phyloP scores from a whole-genome alignment of 2,329 filamentous ascomycete species.

The Epichloe festucae region DNA sequence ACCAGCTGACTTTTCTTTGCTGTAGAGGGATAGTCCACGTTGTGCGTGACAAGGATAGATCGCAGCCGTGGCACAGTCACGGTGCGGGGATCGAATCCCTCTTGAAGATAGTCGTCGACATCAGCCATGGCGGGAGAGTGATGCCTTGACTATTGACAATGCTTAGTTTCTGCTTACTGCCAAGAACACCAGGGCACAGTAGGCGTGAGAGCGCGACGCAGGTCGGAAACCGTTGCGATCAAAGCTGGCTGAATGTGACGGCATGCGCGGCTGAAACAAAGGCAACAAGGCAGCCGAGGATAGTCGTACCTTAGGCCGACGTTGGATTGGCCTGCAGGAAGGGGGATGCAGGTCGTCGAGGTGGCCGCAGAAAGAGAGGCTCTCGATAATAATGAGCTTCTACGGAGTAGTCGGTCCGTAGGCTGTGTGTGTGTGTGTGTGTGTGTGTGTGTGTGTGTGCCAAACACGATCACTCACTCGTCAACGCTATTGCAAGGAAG shows the following conservation, averaged over 20 bases:
- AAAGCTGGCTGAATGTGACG: background rate
- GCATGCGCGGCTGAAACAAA: constrained; percentile 4
- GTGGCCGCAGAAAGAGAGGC: constrained; percentile 4
- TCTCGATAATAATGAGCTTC: background rate
- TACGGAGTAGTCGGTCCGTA: too few relatives aligned
- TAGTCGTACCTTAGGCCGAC: background rate
- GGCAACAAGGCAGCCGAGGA: constrained; percentile 2
- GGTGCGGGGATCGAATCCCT: constrained; percentile 70
- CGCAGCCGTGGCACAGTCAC: constrained; percentile 82
- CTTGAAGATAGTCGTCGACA: constrained; percentile 72
- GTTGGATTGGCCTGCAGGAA: background rate
- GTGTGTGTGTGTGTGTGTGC: background rate
- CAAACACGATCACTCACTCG: background rate
- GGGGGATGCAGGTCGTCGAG: constrained; percentile 1
- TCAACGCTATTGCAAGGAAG: background rate
- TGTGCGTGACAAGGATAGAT: constrained; percentile 81
- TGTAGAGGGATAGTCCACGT: constrained; percentile 70
- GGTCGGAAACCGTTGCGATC: background rate
- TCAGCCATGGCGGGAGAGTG: constrained; percentile 38
- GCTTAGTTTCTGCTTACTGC: background rate
- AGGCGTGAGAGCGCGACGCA: background rate
- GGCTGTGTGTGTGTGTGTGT: background rate
- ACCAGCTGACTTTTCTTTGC: constrained; percentile 88
- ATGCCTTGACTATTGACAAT: constrained; percentile 1
- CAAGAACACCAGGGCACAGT: background rate